These are phyloP conservation scores for Stephanodiscus triporus DNA, from an alignment of 108 stramenopile species.

Conservation along the genomic window DNA sequence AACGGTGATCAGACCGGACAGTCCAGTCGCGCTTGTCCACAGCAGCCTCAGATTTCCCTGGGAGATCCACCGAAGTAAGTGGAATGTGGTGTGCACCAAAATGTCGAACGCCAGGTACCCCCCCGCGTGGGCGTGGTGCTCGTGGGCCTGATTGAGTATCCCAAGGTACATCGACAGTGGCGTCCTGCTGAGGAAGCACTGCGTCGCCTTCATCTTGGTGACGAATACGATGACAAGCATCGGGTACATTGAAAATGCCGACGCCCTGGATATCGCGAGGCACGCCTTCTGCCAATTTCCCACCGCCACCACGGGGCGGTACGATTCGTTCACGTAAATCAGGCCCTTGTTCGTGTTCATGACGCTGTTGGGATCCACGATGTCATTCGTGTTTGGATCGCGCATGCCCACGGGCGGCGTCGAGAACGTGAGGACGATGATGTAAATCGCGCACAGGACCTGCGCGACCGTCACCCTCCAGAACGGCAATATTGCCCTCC, in stretches of 20 bases:
- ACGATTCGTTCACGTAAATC: conserved; percentile 11
- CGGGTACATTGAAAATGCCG: conserved; percentile 55
- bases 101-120: conserved; percentile 21
- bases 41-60: conserved; percentile 47
- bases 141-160: conserved; percentile 4
- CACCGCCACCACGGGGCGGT: conserved; percentile 14
- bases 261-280: conserved; percentile 36
- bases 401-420: conserved; percentile 5
- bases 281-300: conserved; percentile 20
- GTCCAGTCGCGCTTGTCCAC: conserved; percentile 18
- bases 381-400: conserved; percentile 1
- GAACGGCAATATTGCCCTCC: neutral
- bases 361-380: conserved; percentile 6
- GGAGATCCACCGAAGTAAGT: conserved; percentile 38
- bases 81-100: conserved; percentile 34
- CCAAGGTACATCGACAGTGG: conserved; percentile 41
- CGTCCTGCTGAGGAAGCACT: conserved; percentile 27
- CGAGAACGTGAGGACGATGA: conserved; percentile 10
- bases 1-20: conserved; percentile 42
- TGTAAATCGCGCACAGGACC: conserved; percentile 13
- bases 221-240: conserved; percentile 43
- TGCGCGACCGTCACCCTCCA: conserved; percentile 15
- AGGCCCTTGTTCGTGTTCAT: conserved; percentile 7
- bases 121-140: conserved; percentile 24
- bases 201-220: conserved; percentile 41